Evolutionary conservation across 306 rosid genomes (phyloP), one percentile per base, ranked within the genome.

Genomic region (Spatholobus suberectus): DNA sequence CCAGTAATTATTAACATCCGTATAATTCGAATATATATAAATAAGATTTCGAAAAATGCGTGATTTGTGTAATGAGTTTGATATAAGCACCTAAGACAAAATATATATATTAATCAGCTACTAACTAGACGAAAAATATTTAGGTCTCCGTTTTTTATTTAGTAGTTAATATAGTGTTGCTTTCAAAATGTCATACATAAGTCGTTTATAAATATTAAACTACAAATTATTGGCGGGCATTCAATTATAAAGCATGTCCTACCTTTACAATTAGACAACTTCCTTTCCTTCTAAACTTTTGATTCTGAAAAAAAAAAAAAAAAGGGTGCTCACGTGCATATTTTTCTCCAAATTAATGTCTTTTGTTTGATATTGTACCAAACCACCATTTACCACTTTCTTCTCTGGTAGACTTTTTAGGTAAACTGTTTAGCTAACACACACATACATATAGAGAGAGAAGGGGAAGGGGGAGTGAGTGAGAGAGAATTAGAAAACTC

Each of bases 191-290:
- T 41, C 26, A 15, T 15, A 49, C 11, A 49, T n/a, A 54, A 20
- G 40, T 26, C 58, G 27, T 76, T 58, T 15, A 66, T 5, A 76
- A 58, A 59, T 40, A 59, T 11, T 40, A 76, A 59, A 59, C 70
- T 58, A 41, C 43, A 23, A 76, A 68, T 54, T 51, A 69, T 57
- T 12, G 26, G 52, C 11, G 51, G 65, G 12, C 62, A 43, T 71
- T 58, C 29, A 27, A 54, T 26, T 52, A 43, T 59, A 46, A 61
- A 47, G 11, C 43, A 61, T 81, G 84, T 7, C 63, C 46, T 73
- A 81, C 66, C 41, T 72, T 62, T 46, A 61, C 32, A 72, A 15
- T 59, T 61, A 71, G 38, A 81, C 73, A 81, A 46, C 2, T 17
- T 61, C 55, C 43, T 52, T 70, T 40, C 70, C 61, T 55, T 38